phyloP scores from a whole-genome alignment of 177 flowering plant genomes.

The Vitis hybrid region DNA sequence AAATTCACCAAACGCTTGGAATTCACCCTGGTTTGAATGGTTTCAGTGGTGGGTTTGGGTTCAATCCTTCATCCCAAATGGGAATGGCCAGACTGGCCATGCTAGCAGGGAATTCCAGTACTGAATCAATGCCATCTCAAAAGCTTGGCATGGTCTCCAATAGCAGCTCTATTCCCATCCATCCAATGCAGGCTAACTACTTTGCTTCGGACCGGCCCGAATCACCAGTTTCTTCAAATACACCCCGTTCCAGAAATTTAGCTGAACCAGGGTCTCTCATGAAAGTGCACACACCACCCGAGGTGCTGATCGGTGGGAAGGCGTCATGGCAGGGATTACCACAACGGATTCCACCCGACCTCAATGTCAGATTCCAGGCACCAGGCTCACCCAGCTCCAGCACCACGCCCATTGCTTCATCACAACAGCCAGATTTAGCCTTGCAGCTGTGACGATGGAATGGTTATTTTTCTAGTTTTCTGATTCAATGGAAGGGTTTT shows the following conservation, averaged over 20 bases:
- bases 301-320: neutral
- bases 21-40: constrained; percentile 40
- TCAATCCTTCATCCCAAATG: constrained; percentile 13
- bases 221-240: neutral
- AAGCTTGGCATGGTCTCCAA: constrained; percentile 10
- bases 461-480: neutral
- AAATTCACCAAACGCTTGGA: constrained; percentile 25
- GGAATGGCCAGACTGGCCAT: constrained; percentile 5
- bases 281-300: neutral
- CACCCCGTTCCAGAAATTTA: neutral
- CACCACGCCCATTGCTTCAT: constrained; percentile 30
- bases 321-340: constrained; percentile 23
- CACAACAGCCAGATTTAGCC: constrained; percentile 60
- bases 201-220: neutral
- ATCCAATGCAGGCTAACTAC: neutral
- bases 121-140: constrained; percentile 12
- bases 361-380: constrained; percentile 31
- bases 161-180: neutral
- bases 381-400: constrained; percentile 36
- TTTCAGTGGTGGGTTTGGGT: constrained; percentile 27
- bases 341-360: constrained; percentile 29
- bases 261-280: neutral
- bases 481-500: neutral
- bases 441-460: constrained; percentile 47
- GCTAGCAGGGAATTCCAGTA: constrained; percentile 2